These are phyloP conservation scores for Phytophthora uliginosa DNA, from an alignment of 352 stramenopile genomes.

Conservation along the genomic window DNA sequence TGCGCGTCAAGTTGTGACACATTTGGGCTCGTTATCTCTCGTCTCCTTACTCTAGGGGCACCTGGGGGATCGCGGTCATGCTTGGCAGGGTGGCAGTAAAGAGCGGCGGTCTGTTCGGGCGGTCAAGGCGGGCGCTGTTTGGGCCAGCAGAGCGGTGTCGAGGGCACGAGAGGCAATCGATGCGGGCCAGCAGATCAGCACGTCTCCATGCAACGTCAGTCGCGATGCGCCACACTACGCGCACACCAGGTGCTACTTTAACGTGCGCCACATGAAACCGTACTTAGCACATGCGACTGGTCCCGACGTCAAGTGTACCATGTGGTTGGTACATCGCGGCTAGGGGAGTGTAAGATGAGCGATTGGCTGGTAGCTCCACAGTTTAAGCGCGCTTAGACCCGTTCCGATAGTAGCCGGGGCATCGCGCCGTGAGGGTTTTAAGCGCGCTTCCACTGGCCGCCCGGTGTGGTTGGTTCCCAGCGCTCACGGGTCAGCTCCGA, in stretches of 20 bases:
- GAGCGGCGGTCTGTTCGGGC: slow-evolving; percentile 3
- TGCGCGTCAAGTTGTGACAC: not conserved
- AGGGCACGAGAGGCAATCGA: slow-evolving; percentile 6
- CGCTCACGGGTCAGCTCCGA: slow-evolving; percentile 23
- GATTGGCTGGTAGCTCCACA: slow-evolving; percentile 30
- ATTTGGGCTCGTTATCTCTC: not conserved
- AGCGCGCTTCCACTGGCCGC: slow-evolving; percentile 8
- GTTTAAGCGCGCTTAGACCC: slow-evolving; percentile 36
- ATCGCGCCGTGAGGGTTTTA: slow-evolving; percentile 20
- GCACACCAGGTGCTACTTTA: not conserved
- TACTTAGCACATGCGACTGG: not conserved
- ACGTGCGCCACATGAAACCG: not conserved
- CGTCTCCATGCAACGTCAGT: slow-evolving; percentile 36
- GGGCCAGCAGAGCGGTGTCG: slow-evolving; percentile 1
- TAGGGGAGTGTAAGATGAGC: not conserved
- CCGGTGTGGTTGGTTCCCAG: slow-evolving; percentile 44
- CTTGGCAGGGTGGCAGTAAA: not conserved
- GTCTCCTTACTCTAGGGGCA: slow-evolving; percentile 46
- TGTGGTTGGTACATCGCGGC: not conserved
- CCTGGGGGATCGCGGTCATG: slow-evolving; percentile 44
- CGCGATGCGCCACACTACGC: slow-evolving; percentile 8
- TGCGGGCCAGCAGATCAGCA: slow-evolving; percentile 33
- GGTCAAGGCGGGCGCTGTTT: slow-evolving; percentile 15
- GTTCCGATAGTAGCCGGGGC: slow-evolving; percentile 24
- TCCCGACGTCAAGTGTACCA: slow-evolving; percentile 16